Evolutionary conservation across 192 early-diverging fungal species (phyloP).

Genomic region (Spizellomyces sp.): DNA sequence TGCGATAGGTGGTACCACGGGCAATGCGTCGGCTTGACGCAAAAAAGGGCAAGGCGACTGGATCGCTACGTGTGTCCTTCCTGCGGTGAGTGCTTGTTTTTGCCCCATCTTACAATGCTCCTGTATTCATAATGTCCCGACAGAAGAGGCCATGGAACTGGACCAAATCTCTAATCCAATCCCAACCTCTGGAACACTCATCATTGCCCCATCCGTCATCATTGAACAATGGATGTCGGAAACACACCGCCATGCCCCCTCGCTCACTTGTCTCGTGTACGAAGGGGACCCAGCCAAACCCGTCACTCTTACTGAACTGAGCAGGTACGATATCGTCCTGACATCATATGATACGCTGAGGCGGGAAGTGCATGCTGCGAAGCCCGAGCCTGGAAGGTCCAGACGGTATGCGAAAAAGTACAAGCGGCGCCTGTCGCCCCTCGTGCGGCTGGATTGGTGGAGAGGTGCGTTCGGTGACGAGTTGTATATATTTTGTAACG

Average conservation of each 20-base stretch:
- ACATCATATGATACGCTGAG: constrained; percentile 59
- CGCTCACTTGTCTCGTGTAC: constrained; percentile 45
- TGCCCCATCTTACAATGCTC: not conserved
- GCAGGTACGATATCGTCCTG: constrained; percentile 60
- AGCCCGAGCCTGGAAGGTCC: constrained; percentile 39
- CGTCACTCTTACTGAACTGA: constrained; percentile 12
- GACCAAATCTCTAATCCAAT: constrained; percentile 2
- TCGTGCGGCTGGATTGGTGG: constrained; percentile 61
- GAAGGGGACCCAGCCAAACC: constrained; percentile 31
- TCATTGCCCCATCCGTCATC: constrained; percentile 66
- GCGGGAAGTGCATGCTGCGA: constrained; percentile 52
- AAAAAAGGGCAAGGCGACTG: not conserved
- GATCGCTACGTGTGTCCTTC: constrained; percentile 1
- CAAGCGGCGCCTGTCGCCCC: constrained; percentile 41
- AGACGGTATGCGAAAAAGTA: constrained; percentile 43
- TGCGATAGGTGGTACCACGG: constrained; percentile 20
- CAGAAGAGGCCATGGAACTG: not conserved
- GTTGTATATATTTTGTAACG: not conserved
- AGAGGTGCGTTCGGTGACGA: constrained; percentile 20
- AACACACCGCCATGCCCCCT: constrained; percentile 54
- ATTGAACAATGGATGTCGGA: constrained; percentile 68
- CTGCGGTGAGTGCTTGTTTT: not conserved
- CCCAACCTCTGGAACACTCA: constrained; percentile 53
- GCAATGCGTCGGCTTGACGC: not conserved
- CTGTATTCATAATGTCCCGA: not conserved